phyloP scores from a whole-genome alignment of 371 early-diverging fungal species.

The Apophysomyces sp. region DNA sequence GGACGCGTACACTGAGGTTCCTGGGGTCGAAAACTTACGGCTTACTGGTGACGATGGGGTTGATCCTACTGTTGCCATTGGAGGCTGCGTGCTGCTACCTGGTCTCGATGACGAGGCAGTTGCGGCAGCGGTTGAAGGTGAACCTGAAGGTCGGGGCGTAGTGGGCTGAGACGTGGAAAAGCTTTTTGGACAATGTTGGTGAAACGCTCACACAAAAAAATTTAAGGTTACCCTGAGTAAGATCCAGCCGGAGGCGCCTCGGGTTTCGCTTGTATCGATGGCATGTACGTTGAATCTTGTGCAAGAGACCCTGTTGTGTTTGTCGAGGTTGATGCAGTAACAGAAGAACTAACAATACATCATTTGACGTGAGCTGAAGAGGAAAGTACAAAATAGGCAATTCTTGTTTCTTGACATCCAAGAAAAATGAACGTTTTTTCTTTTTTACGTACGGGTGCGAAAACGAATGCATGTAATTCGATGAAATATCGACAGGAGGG shows the following conservation, averaged over 20 bases:
- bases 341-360: not conserved
- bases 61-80: not conserved
- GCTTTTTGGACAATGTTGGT: not conserved
- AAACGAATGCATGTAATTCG: constrained; percentile 3
- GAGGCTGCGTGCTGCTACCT: not conserved
- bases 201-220: constrained; percentile 1
- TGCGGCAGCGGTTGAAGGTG: constrained; percentile 4
- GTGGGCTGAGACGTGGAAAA: constrained; percentile 15
- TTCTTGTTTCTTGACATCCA: not conserved
- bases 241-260: not conserved
- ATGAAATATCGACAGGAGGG: constrained; percentile 3
- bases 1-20: constrained; percentile 7
- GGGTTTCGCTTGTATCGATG: not conserved
- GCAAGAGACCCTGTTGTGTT: not conserved
- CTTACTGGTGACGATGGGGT: not conserved
- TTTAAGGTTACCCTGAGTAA: constrained; percentile 5
- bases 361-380: not conserved
- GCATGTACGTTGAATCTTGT: not conserved
- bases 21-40: constrained; percentile 1
- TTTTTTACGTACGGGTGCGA: not conserved
- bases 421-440: not conserved
- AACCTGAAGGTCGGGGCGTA: constrained; percentile 14
- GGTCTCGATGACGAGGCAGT: not conserved
- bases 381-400: not conserved
- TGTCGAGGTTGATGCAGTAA: not conserved